phyloP scores from a whole-genome alignment of 1,139 yeast species.

The Zhuliangozyma blackwelliae region DNA sequence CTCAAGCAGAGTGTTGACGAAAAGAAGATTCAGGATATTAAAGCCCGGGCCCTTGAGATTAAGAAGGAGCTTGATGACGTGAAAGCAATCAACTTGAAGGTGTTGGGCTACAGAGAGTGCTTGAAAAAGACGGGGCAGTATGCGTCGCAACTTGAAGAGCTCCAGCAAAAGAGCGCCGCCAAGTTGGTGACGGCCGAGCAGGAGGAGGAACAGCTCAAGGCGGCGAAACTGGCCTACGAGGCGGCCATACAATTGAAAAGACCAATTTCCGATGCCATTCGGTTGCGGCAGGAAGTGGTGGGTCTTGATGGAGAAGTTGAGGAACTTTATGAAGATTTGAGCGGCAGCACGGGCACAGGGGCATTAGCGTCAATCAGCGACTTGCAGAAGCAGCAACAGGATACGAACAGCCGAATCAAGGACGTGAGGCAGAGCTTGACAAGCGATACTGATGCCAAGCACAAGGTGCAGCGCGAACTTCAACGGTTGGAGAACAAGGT shows the following conservation, averaged over 20 bases:
- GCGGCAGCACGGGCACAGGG: conserved; percentile 11
- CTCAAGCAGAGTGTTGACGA: conserved; percentile 35
- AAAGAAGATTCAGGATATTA: conserved; percentile 32
- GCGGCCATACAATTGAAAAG: conserved; percentile 11
- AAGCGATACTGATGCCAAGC: conserved; percentile 46
- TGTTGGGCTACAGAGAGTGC: conserved; percentile 24
- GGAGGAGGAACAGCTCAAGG: conserved; percentile 1
- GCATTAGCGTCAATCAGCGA: conserved; percentile 40
- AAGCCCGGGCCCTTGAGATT: conserved; percentile 28
- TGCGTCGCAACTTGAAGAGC: conserved; percentile 8
- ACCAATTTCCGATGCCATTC: conserved; percentile 33
- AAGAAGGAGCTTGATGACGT: conserved; percentile 25
- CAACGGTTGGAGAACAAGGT: conserved; percentile 48
- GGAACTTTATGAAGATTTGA: conserved; percentile 34
- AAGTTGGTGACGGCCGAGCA: not conserved
- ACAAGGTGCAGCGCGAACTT: conserved; percentile 43
- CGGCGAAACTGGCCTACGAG: not conserved
- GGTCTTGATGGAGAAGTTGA: conserved; percentile 29
- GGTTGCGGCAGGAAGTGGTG: conserved; percentile 33
- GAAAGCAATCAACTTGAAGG: conserved; percentile 24
- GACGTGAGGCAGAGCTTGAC: conserved; percentile 41
- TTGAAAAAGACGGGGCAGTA: conserved; percentile 5
- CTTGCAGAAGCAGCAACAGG: conserved; percentile 47
- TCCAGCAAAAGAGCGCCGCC: conserved; percentile 9
- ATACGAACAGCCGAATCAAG: conserved; percentile 41